Percentiles rank a stretch among this genome's conserved stretches.
phyloP scores from a whole-genome alignment of 495 filamentous ascomycete species.

The Neurospora sp. region DNA sequence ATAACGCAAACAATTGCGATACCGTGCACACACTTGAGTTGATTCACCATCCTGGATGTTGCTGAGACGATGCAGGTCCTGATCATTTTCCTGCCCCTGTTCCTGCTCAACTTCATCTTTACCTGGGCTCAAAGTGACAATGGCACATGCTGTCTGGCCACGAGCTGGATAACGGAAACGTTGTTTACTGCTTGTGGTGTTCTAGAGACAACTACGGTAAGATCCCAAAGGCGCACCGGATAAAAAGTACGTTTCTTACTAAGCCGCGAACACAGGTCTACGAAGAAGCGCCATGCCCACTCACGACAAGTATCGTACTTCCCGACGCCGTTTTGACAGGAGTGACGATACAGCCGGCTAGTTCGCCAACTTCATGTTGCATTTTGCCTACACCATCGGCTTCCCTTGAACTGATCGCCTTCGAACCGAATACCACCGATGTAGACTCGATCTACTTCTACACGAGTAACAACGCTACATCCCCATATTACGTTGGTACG shows the following conservation, averaged over 20 bases:
- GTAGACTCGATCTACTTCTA: conserved; percentile 12
- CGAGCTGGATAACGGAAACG: conserved; percentile 12
- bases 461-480: conserved; percentile 7
- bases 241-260: not conserved
- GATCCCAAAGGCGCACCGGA: not conserved
- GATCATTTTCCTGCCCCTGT: not conserved
- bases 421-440: not conserved
- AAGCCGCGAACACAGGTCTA: not conserved
- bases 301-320: conserved; percentile 9
- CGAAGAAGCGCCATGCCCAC: not conserved
- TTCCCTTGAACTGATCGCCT: conserved; percentile 7
- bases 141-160: conserved; percentile 6
- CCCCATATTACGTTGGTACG: conserved; percentile 10
- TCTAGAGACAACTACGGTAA: conserved; percentile 8
- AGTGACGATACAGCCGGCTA: conserved; percentile 12
- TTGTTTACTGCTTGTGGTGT: conserved; percentile 6
- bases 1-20: not conserved
- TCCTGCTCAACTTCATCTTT: not conserved
- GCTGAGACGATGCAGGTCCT: not conserved
- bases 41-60: not conserved
- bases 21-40: not conserved
- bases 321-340: conserved; percentile 5
- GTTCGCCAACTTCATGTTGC: conserved; percentile 15
- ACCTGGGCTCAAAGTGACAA: not conserved
- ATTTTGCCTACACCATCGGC: conserved; percentile 8